phyloP scores from a whole-genome alignment of 2,329 filamentous ascomycete species.

The Epichloe baconii region DNA sequence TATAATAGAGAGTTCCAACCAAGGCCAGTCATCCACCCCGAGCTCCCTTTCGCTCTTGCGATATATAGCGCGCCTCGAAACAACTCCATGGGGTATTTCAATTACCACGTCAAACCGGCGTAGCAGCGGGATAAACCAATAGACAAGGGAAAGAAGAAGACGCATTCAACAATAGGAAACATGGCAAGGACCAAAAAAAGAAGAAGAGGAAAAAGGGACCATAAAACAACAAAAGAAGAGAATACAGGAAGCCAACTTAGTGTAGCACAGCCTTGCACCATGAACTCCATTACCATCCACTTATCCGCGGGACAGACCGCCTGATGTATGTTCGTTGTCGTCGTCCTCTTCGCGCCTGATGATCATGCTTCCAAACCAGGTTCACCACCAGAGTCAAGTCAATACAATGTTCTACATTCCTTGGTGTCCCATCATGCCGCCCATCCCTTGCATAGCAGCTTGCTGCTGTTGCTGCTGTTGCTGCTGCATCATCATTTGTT shows the following conservation, averaged over 20 bases:
- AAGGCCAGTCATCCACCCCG: background rate
- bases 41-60: background rate
- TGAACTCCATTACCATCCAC: constrained; percentile 1
- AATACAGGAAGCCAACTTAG: constrained; percentile 1
- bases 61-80: constrained; percentile 10
- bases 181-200: background rate
- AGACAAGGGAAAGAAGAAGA: background rate
- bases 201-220: background rate
- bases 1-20: background rate
- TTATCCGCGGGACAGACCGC: background rate
- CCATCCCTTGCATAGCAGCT: constrained; percentile 37
- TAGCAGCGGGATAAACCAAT: background rate
- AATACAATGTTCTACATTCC: constrained; percentile 25
- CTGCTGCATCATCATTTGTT: constrained; percentile 24
- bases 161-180: background rate
- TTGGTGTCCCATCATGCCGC: constrained; percentile 39
- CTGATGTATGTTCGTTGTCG: background rate
- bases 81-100: constrained; percentile 20
- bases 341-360: background rate
- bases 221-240: constrained; percentile 3
- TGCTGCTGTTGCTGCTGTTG: constrained; percentile 22
- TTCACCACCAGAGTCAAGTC: background rate
- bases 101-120: constrained; percentile 11
- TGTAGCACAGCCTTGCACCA: background rate
- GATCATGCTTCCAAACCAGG: background rate